Evolutionary conservation across 805 yeast genomes (phyloP).

Genomic region (Lachancea fermentati): DNA sequence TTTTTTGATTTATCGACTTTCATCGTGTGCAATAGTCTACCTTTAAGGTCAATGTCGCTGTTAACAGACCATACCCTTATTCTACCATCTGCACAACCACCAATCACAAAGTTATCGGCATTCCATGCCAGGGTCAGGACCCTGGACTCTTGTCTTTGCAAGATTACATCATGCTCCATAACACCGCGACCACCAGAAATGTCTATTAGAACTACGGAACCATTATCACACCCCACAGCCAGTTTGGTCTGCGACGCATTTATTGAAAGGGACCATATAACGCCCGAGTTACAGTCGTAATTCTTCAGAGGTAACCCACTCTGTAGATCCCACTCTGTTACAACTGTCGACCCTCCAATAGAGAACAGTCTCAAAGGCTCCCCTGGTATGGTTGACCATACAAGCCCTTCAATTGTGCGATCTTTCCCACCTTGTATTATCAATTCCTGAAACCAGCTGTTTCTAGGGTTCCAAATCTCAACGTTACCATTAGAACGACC

Average conservation of each 20-base stretch:
- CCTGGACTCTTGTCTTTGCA: conserved; percentile 81
- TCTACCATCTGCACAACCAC: conserved; percentile 95
- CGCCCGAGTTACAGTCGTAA: conserved; percentile 87
- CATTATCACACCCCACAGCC: conserved; percentile 94
- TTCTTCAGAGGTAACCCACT: conserved; percentile 69
- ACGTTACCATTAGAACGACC: conserved; percentile 94
- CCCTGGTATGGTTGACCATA: conserved; percentile 58
- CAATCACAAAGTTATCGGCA: conserved; percentile 58
- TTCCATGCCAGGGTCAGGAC: conserved; percentile 77
- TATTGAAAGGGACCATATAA: conserved; percentile 82
- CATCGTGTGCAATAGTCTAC: conserved; percentile 76
- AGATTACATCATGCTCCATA: conserved; percentile 65
- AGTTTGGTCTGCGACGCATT: conserved; percentile 55
- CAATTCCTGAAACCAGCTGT: conserved; percentile 74
- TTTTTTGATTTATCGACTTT: conserved; percentile 84
- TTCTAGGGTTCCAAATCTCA: conserved; percentile 89
- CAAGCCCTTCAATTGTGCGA: conserved; percentile 82
- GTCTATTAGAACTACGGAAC: conserved; percentile 76
- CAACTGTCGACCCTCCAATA: conserved; percentile 85
- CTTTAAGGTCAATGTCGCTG: conserved; percentile 38
- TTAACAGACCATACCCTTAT: conserved; percentile 71
- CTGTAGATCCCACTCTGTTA: conserved; percentile 87
- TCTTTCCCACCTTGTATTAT: conserved; percentile 74
- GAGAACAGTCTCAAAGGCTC: conserved; percentile 72
- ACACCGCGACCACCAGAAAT: conserved; percentile 84